Conservation (phyloP, 192 early-diverging fungal species). For the Coemansia erecta region DNA sequence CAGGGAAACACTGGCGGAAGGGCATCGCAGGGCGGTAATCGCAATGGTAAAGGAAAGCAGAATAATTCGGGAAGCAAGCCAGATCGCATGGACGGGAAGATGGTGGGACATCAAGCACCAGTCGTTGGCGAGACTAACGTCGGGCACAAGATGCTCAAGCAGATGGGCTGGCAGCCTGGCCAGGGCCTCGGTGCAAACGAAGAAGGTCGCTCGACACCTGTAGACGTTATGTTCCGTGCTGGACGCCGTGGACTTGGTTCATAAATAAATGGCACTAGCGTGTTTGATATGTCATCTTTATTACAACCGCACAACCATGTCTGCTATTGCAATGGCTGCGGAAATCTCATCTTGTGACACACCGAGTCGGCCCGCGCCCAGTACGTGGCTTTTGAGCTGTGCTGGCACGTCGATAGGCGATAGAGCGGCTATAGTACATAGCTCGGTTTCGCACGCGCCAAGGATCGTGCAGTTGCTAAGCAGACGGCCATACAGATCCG, state of each 20-base stretch:
- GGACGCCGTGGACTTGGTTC: constrained; percentile 48
- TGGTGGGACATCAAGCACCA: constrained; percentile 42
- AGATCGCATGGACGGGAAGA: constrained; percentile 19
- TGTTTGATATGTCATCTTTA: neutral
- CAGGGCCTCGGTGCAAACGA: constrained; percentile 42
- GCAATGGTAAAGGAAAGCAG: constrained; percentile 8
- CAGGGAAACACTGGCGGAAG: constrained; percentile 2
- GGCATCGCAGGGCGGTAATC: neutral
- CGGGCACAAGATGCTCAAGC: constrained; percentile 51
- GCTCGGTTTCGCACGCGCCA: constrained; percentile 28
- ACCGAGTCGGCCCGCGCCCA: constrained; percentile 26
- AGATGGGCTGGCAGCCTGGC: constrained; percentile 54
- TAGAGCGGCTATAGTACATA: constrained; percentile 33
- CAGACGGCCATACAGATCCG: constrained; percentile 37
- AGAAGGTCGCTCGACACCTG: constrained; percentile 41
- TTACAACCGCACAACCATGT: neutral
- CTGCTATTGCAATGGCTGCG: constrained; percentile 17
- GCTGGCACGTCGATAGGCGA: constrained; percentile 31
- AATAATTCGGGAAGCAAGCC: neutral
- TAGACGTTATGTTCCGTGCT: constrained; percentile 44
- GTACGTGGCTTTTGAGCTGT: constrained; percentile 42
- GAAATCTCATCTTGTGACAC: constrained; percentile 24
- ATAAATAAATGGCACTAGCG: no score
- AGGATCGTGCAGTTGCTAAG: constrained; percentile 29
- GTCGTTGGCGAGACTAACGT: constrained; percentile 48